phyloP scores from a whole-genome alignment of 164 flowering plant species.

The Pachysandra terminalis region DNA sequence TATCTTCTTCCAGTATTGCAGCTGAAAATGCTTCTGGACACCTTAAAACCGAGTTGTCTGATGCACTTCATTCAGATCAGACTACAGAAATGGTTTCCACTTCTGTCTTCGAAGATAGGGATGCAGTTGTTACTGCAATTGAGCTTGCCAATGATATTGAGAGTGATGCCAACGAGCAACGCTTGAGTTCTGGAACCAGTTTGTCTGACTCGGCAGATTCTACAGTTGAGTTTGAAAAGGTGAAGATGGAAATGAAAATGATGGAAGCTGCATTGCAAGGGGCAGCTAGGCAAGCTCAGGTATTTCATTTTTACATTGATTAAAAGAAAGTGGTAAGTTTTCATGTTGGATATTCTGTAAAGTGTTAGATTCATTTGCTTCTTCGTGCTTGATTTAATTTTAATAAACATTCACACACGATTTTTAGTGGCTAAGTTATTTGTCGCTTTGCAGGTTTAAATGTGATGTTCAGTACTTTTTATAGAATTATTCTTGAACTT shows the following conservation, averaged over 20 bases:
- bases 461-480: too few species aligned
- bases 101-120: slow-evolving; percentile 30
- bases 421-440: too few species aligned
- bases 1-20: slow-evolving; percentile 20
- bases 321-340: background rate
- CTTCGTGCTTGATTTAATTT: background rate
- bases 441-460: too few species aligned
- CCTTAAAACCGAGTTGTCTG: slow-evolving; percentile 11
- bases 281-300: slow-evolving; percentile 99
- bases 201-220: slow-evolving; percentile 37
- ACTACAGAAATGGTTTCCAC: slow-evolving; percentile 25
- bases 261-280: slow-evolving; percentile 97
- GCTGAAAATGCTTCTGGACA: slow-evolving; percentile 29
- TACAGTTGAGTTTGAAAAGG: slow-evolving; percentile 56
- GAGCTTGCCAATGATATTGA: slow-evolving; percentile 26
- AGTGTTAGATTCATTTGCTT: background rate
- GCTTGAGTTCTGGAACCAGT: slow-evolving; percentile 32
- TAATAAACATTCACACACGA: background rate
- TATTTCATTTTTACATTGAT: slow-evolving; percentile 18
- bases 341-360: background rate
- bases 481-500: too few species aligned
- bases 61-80: slow-evolving; percentile 22
- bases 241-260: slow-evolving; percentile 88
- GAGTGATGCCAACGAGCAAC: slow-evolving; percentile 32
- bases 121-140: slow-evolving; percentile 19